A percentile compares a stretch with the other conserved stretches of the same genome.
These are phyloP conservation scores for Trichoderma sp. DNA, from an alignment of 2,329 filamentous ascomycete genomes.

Conservation along the genomic window DNA sequence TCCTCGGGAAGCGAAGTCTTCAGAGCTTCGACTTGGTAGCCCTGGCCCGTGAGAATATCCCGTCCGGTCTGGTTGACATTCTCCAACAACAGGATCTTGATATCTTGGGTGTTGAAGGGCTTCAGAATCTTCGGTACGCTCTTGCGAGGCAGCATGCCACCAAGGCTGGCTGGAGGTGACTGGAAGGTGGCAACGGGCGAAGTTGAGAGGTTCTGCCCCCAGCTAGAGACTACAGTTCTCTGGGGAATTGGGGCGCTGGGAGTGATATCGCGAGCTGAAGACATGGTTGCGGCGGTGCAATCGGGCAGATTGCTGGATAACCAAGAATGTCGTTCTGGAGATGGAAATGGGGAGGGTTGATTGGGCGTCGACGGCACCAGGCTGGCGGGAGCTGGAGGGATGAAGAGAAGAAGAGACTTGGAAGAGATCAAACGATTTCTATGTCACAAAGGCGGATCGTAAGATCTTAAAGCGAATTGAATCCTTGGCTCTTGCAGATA, in stretches of 20 bases:
- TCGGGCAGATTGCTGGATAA: neutral
- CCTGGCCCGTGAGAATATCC: conserved; percentile 78
- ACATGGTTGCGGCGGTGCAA: conserved; percentile 34
- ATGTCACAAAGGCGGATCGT: neutral
- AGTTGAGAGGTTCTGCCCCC: conserved; percentile 61
- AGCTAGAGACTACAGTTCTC: conserved; percentile 51
- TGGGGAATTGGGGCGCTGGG: conserved; percentile 35
- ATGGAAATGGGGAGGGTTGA: neutral
- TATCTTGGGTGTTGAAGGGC: conserved; percentile 91
- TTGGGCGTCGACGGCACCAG: neutral
- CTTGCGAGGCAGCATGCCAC: conserved; percentile 40
- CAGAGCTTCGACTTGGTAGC: conserved; percentile 91
- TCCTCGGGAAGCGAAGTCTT: conserved; percentile 90
- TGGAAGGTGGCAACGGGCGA: conserved; percentile 75
- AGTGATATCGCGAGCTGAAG: conserved; percentile 48
- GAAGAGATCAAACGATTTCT: neutral
- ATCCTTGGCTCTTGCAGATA: neutral
- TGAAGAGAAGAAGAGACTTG: neutral
- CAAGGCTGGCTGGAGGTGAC: conserved; percentile 66
- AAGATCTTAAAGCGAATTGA: neutral
- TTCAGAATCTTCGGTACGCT: conserved; percentile 72
- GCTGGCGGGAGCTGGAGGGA: neutral
- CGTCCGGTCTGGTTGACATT: conserved; percentile 92
- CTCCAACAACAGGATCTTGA: conserved; percentile 93
- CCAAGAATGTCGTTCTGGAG: neutral